These are phyloP conservation scores for Gigaspora rosea DNA, from an alignment of 192 early-diverging fungal species.

Conservation along the genomic window DNA sequence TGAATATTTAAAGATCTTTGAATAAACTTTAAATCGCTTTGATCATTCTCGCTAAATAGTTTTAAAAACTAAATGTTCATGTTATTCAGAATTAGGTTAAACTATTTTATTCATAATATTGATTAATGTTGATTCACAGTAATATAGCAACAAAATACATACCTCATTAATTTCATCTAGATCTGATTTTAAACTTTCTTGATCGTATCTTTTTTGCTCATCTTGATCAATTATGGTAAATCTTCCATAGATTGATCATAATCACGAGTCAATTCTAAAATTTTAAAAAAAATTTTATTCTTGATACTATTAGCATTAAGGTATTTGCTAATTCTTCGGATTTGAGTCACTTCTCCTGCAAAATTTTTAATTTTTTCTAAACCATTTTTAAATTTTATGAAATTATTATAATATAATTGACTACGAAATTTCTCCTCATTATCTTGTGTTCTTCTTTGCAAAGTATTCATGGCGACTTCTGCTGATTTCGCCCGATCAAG, in stretches of 20 bases:
- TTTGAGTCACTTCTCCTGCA: neutral
- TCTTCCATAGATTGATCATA: neutral
- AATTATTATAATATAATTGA: neutral
- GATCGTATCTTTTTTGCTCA: too few relatives aligned
- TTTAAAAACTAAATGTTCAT: too few relatives aligned
- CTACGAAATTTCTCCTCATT: slow-evolving; percentile 2
- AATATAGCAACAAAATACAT: too few relatives aligned
- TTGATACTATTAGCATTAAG: neutral
- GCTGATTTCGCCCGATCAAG: neutral
- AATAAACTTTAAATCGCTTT: too few relatives aligned
- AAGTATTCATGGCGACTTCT: neutral
- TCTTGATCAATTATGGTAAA: too few relatives aligned
- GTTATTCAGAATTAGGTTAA: too few relatives aligned
- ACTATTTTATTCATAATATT: neutral
- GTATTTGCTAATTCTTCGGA: neutral
- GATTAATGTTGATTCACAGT: neutral
- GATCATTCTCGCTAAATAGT: too few relatives aligned
- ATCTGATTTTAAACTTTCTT: neutral
- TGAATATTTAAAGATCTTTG: too few relatives aligned
- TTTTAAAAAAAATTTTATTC: neutral
- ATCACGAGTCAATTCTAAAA: neutral
- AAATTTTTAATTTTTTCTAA: neutral
- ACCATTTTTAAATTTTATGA: neutral
- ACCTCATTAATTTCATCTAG: too few relatives aligned
- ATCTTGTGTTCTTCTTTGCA: neutral